Base-by-base conservation (phyloP, 2,329 filamentous ascomycete species). In the Exutisphaerella laricina region DNA sequence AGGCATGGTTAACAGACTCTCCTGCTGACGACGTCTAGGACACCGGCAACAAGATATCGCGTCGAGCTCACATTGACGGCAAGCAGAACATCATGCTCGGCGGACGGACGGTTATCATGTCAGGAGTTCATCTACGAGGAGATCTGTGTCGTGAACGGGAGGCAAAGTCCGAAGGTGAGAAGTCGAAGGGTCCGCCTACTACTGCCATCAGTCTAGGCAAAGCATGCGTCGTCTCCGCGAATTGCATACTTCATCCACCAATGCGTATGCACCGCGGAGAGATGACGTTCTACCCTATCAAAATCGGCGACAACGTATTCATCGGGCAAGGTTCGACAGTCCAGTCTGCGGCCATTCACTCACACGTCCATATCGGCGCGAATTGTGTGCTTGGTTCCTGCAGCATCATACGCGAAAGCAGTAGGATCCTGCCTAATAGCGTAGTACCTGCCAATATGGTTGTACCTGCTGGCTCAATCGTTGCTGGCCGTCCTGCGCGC, bases 51-150 rank as follows among this genome's bases (percentile, higher is more conserved):
- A 97, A 97, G 71, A 92, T 98, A 59, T 90, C 89, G 28, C 87
- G 92, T 54, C 88, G 88, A 56, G 86, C 88, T 49, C 82, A 84
- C 62, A 87, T 98, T 56, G 85, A 94, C 60, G 92, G 92, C 58
- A 96, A 90, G 16, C 88, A 94, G 57, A 94, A 97, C 69, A 97
- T 98, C 68, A 95, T 95, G 67, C 84, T 98, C 2, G 92, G 88
- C 56, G 92, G 92, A 51, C 94, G 66, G 68, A 94, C 89, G 1
- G 88, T 97, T 50, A 94, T 98, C 61, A 88, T 95, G 74, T 84
- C 88, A 50, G 89, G 95, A 61, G 90, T 88, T 57, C 88, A 92
- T 67, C 88, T 98, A 61, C 84, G 92, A 35, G 92, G 90, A 32
- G 92, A 98, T 61, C 78, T 98, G 73, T 40, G 80, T 74, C 5